phyloP scores from a whole-genome alignment of 2,329 filamentous ascomycete species.

The Spiromastix sp. region DNA sequence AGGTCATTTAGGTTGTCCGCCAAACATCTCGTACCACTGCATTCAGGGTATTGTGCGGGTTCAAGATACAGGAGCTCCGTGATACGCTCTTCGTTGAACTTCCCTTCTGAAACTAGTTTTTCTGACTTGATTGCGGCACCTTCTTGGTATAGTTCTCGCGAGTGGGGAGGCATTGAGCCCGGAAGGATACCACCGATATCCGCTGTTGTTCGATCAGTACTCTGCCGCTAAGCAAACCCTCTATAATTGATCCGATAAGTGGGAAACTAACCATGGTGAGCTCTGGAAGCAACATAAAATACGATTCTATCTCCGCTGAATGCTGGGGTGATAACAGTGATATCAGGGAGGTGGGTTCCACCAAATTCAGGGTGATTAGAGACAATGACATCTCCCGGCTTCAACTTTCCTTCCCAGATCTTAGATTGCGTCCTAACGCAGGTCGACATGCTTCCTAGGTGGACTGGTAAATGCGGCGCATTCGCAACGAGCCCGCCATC shows the following conservation, averaged over 20 bases:
- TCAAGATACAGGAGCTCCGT: conserved; percentile 57
- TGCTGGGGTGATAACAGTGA: conserved; percentile 65
- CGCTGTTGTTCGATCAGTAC: too few species aligned
- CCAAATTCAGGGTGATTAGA: conserved; percentile 79
- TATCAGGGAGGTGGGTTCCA: conserved; percentile 73
- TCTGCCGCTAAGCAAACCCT: too few species aligned
- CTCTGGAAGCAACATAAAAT: conserved; percentile 64
- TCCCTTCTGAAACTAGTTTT: conserved; percentile 56
- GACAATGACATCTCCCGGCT: conserved; percentile 70
- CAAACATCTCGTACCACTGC: conserved; percentile 63
- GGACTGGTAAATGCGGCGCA: conserved; percentile 66
- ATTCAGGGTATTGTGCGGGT: conserved; percentile 60
- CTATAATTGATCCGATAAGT: too few species aligned
- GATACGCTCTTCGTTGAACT: conserved; percentile 65
- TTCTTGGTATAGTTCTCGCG: conserved; percentile 54
- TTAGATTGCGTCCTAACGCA: conserved; percentile 65
- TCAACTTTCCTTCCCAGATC: conserved; percentile 69
- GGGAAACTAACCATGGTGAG: conserved; percentile 60
- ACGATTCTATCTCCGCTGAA: conserved; percentile 60
- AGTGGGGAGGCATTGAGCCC: conserved; percentile 69
- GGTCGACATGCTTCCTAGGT: conserved; percentile 70
- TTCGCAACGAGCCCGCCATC: conserved; percentile 65
- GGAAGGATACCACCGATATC: conserved; percentile 71
- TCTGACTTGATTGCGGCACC: conserved; percentile 55
- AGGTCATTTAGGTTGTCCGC: conserved; percentile 73